A percentile compares a stretch with the other conserved stretches of the same genome.
Evolutionary conservation across 202 grass and related monocot species (phyloP).

Genomic region (Schoenoplectus triqueter): DNA sequence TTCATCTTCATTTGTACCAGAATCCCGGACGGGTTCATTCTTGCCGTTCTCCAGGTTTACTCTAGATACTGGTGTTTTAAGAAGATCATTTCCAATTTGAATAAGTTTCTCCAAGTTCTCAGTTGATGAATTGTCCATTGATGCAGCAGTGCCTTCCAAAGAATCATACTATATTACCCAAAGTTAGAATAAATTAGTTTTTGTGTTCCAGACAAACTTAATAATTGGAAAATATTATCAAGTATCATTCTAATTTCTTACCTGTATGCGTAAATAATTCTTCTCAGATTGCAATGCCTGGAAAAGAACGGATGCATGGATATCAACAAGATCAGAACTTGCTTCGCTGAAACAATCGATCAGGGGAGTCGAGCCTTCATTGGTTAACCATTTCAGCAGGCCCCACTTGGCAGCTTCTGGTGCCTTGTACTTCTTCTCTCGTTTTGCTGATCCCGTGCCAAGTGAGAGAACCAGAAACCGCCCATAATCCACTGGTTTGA

Average conservation of each 20-base stretch:
- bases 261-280: conserved; percentile 60
- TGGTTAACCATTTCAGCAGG: conserved; percentile 47
- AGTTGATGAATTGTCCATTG: conserved; percentile 48
- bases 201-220: background rate
- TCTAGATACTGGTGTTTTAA: conserved; percentile 45
- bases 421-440: conserved; percentile 50
- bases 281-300: conserved; percentile 46
- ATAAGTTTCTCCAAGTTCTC: conserved; percentile 56
- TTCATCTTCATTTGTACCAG: conserved; percentile 50
- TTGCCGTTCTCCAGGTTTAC: conserved; percentile 60
- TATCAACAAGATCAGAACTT: conserved; percentile 61
- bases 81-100: conserved; percentile 42
- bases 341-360: conserved; percentile 62
- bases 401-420: conserved; percentile 44
- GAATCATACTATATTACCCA: conserved; percentile 43
- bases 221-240: background rate
- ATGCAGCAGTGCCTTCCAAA: conserved; percentile 38
- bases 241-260: conserved; percentile 1
- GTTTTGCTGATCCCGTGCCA: conserved; percentile 53
- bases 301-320: conserved; percentile 65
- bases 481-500: conserved; percentile 46
- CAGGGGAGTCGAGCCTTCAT: conserved; percentile 44
- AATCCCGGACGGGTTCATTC: background rate
- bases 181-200: background rate
- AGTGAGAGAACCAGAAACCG: conserved; percentile 57